Percentiles rank a stretch among this genome's conserved stretches.
These are phyloP conservation scores for Arthrobotrys iridis DNA, from an alignment of 2,329 filamentous ascomycete species.

Conservation along the genomic window DNA sequence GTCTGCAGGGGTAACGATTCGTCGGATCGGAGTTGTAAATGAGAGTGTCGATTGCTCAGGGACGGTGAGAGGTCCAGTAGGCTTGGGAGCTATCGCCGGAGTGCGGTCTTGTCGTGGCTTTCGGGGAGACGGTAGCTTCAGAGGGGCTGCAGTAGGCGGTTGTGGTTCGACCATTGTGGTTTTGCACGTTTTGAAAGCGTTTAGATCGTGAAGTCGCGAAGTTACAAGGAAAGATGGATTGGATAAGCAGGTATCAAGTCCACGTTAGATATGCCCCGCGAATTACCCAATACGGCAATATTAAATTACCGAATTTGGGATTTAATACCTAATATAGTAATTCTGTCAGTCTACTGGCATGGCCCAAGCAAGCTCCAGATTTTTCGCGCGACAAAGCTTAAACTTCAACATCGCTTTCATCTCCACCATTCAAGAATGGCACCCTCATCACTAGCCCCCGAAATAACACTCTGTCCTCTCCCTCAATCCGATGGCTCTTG, in stretches of 20 bases:
- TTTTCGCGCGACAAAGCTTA: not conserved
- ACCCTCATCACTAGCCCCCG: slow-evolving; percentile 14
- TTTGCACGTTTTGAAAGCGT: not conserved
- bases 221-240: not conserved
- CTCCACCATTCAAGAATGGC: slow-evolving; percentile 14
- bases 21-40: slow-evolving; percentile 75
- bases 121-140: slow-evolving; percentile 45
- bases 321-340: slow-evolving; percentile 14
- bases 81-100: slow-evolving; percentile 38
- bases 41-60: slow-evolving; percentile 70
- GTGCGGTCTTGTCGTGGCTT: slow-evolving; percentile 53
- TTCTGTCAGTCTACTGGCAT: slow-evolving; percentile 25
- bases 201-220: slow-evolving; percentile 1
- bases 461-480: slow-evolving; percentile 62
- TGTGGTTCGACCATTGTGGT: slow-evolving; percentile 37
- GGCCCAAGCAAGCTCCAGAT: slow-evolving; percentile 12
- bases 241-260: not conserved
- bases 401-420: not conserved
- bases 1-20: slow-evolving; percentile 83
- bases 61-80: slow-evolving; percentile 66
- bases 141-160: not conserved
- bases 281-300: not conserved
- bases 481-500: slow-evolving; percentile 82
- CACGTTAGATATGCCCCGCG: not conserved
- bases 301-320: slow-evolving; percentile 24